Percentiles rank a stretch among this genome's conserved stretches.
These are phyloP conservation scores for Brasilioporus rufonigricans DNA, from an alignment of 768 basidiomycete genomes.

Conservation along the genomic window DNA sequence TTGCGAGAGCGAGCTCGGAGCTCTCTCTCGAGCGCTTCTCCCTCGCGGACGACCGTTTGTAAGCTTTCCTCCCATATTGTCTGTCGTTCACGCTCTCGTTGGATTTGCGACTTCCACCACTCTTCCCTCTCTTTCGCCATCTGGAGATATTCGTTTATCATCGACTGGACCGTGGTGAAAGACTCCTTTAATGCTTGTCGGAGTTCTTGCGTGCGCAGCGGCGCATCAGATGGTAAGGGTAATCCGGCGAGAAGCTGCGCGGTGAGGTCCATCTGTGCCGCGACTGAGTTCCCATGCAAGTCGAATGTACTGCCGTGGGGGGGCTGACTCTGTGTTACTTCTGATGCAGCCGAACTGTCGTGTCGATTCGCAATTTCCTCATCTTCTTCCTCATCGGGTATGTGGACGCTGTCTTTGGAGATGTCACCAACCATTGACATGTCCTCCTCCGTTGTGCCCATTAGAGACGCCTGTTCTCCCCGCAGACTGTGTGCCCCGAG, in stretches of 20 bases:
- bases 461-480: slow-evolving; percentile 24
- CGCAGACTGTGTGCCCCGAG: slow-evolving; percentile 24
- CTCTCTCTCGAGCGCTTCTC: slow-evolving; percentile 80
- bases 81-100: slow-evolving; percentile 61
- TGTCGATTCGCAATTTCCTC: slow-evolving; percentile 37
- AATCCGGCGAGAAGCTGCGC: slow-evolving; percentile 58
- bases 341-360: slow-evolving; percentile 45
- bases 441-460: slow-evolving; percentile 23
- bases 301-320: slow-evolving; percentile 62
- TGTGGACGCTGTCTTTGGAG: slow-evolving; percentile 23
- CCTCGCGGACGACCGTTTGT: slow-evolving; percentile 80
- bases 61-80: slow-evolving; percentile 89
- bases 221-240: slow-evolving; percentile 30
- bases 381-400: slow-evolving; percentile 26
- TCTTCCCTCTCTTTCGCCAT: slow-evolving; percentile 79
- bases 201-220: slow-evolving; percentile 31
- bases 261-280: slow-evolving; percentile 79
- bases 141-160: slow-evolving; percentile 63
- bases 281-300: slow-evolving; percentile 64
- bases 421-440: neutral
- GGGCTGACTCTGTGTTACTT: slow-evolving; percentile 39
- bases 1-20: slow-evolving; percentile 58
- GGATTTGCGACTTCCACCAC: slow-evolving; percentile 69
- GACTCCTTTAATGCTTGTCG: slow-evolving; percentile 61
- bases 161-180: slow-evolving; percentile 50